Percentiles rank a stretch among this genome's conserved stretches.
These are phyloP conservation scores for Comarum palustre DNA, from an alignment of 306 rosid species.

Conservation along the genomic window DNA sequence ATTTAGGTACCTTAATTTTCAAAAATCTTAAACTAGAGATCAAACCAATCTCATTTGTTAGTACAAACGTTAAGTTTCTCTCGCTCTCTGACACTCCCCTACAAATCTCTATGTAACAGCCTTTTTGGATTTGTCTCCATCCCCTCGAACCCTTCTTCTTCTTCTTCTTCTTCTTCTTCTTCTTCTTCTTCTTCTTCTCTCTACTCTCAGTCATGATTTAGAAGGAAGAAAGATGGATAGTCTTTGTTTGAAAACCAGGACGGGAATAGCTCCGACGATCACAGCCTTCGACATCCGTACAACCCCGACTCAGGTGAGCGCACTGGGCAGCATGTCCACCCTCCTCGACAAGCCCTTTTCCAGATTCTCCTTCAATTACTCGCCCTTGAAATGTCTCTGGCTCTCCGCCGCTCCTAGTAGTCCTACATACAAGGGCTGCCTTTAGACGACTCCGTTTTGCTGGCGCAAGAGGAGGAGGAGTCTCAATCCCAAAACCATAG, in stretches of 20 bases:
- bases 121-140: no score
- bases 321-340: background rate
- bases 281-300: slow-evolving; percentile 54
- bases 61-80: no score
- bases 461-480: slow-evolving; percentile 34
- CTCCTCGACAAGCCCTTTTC: slow-evolving; percentile 25
- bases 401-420: slow-evolving; percentile 30
- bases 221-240: slow-evolving; percentile 42
- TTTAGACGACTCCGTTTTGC: slow-evolving; percentile 42
- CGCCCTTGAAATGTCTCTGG: slow-evolving; percentile 68
- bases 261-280: slow-evolving; percentile 53
- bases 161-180: no score
- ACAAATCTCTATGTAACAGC: no score
- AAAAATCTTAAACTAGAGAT: no score
- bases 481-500: slow-evolving; percentile 15
- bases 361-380: slow-evolving; percentile 54
- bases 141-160: no score
- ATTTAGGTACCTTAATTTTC: no score
- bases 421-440: slow-evolving; percentile 28
- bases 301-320: slow-evolving; percentile 40
- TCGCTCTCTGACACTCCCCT: no score
- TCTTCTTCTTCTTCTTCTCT: no score
- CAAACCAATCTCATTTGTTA: no score
- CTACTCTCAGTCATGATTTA: no score
- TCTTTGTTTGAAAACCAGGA: slow-evolving; percentile 46